These are phyloP conservation scores for Eucalyptus tenuipes DNA, from an alignment of 345 rosid species.

Conservation along the genomic window DNA sequence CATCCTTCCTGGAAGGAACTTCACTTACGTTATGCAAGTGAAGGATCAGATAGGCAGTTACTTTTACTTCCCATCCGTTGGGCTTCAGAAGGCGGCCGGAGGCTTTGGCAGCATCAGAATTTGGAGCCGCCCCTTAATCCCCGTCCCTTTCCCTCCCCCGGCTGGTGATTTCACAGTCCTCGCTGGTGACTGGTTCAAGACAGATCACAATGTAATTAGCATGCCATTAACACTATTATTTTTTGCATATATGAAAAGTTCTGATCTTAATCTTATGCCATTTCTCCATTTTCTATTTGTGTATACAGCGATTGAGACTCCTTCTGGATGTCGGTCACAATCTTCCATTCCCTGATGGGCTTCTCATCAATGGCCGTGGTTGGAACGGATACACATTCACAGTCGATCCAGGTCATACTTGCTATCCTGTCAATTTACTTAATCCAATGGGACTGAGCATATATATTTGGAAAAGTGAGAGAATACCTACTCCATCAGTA, in stretches of 20 bases:
- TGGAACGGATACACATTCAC: conserved; percentile 61
- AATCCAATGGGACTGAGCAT: neutral
- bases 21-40: conserved; percentile 69
- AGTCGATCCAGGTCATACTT: conserved; percentile 50
- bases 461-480: neutral
- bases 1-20: conserved; percentile 73
- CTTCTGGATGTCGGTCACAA: conserved; percentile 44
- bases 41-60: conserved; percentile 93
- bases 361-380: conserved; percentile 90
- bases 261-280: neutral
- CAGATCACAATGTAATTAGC: conserved; percentile 48
- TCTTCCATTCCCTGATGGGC: conserved; percentile 71
- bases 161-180: conserved; percentile 59
- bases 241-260: neutral
- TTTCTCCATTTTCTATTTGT: neutral
- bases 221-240: neutral
- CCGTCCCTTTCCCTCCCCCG: conserved; percentile 75
- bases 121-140: conserved; percentile 78
- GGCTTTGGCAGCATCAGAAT: conserved; percentile 76
- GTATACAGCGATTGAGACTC: conserved; percentile 13
- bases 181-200: conserved; percentile 85
- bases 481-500: neutral
- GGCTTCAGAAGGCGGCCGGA: conserved; percentile 92
- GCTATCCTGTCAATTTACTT: neutral
- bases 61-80: conserved; percentile 82